phyloP scores from a whole-genome alignment of 768 basidiomycete genomes.

The Tulasnella sp. region DNA sequence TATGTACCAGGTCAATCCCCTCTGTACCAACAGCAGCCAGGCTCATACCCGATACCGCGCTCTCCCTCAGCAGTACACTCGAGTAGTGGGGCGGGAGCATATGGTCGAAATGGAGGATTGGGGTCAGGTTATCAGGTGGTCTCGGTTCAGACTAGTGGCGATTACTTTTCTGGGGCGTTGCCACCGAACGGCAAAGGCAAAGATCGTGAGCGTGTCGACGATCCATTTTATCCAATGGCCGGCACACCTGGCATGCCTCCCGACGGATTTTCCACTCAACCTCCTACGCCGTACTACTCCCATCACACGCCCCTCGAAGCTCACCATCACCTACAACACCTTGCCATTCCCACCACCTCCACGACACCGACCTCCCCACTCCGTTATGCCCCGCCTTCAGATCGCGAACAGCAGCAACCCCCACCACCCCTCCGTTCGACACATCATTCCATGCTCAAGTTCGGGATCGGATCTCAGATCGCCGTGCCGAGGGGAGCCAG shows the following conservation, averaged over 20 bases:
- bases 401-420: neutral
- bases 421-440: neutral
- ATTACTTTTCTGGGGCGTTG: too few species aligned
- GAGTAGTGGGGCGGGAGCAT: too few species aligned
- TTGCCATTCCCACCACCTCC: neutral
- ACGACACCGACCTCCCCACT: neutral
- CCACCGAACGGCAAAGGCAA: constrained; percentile 9
- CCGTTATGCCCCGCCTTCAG: neutral
- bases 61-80: neutral
- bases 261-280: too few species aligned
- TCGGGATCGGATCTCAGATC: constrained; percentile 1
- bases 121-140: too few species aligned
- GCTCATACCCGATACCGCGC: neutral
- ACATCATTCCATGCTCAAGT: neutral
- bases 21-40: neutral
- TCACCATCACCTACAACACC: neutral
- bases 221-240: neutral
- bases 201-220: constrained; percentile 5
- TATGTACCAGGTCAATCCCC: neutral
- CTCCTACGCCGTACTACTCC: neutral
- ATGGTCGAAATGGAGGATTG: too few species aligned
- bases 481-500: constrained; percentile 5
- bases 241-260: too few species aligned
- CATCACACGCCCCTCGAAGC: neutral
- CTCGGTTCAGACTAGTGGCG: too few species aligned